phyloP scores from a whole-genome alignment of 2,329 filamentous ascomycete species.

The Emmonsiellopsis sp. region DNA sequence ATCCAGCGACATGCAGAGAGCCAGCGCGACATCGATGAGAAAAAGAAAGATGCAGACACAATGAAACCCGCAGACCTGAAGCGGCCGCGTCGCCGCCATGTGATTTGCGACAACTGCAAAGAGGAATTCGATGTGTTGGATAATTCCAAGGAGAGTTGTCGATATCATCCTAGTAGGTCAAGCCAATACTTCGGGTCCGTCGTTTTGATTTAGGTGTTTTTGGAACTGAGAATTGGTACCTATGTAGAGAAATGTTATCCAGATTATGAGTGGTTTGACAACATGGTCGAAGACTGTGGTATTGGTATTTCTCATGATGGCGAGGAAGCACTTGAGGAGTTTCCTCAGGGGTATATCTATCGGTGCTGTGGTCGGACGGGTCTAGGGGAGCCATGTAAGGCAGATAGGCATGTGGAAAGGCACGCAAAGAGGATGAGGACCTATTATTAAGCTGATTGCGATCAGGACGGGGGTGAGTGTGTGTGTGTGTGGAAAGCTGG shows the following conservation, averaged over 20 bases:
- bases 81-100: background rate
- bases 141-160: constrained; percentile 11
- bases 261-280: too few species aligned
- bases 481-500: background rate
- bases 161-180: constrained; percentile 14
- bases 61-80: background rate
- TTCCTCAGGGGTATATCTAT: constrained; percentile 5
- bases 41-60: background rate
- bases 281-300: too few species aligned
- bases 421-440: background rate
- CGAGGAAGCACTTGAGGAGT: too few species aligned
- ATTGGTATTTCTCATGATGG: too few species aligned
- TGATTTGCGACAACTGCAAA: constrained; percentile 15
- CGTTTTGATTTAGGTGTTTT: background rate
- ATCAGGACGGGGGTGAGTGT: background rate
- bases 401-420: constrained; percentile 1
- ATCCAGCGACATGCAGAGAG: too few species aligned
- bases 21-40: background rate
- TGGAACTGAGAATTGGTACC: background rate
- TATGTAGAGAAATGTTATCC: too few species aligned
- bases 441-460: background rate
- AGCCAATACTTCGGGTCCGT: background rate
- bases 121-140: constrained; percentile 15
- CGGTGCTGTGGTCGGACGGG: constrained; percentile 6
- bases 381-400: constrained; percentile 1